These are phyloP conservation scores for Starmerella lactis-condensi DNA, from an alignment of 805 yeast genomes.

Conservation along the genomic window DNA sequence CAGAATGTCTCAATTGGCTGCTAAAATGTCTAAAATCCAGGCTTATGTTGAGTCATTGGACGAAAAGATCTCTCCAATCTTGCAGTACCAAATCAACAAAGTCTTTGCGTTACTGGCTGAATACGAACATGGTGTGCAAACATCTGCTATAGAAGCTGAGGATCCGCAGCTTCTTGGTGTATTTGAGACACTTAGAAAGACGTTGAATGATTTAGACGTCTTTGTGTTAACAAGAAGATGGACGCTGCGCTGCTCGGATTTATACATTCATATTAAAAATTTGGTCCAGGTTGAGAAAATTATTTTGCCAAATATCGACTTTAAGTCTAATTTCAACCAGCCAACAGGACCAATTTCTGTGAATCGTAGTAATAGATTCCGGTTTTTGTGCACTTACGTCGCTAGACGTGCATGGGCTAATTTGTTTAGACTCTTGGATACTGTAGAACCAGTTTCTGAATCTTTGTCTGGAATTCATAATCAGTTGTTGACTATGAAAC, in stretches of 20 bases:
- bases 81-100: conserved; percentile 7
- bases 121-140: conserved; percentile 17
- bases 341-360: conserved; percentile 1
- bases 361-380: not conserved
- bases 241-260: conserved; percentile 92
- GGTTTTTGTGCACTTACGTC: conserved; percentile 29
- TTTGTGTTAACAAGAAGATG: conserved; percentile 83
- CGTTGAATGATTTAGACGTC: conserved; percentile 62
- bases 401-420: conserved; percentile 81
- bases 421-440: conserved; percentile 71
- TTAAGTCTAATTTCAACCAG: not conserved
- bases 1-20: conserved; percentile 4
- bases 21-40: conserved; percentile 6
- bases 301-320: conserved; percentile 10
- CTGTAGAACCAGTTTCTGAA: conserved; percentile 90
- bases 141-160: conserved; percentile 13
- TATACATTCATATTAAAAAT: conserved; percentile 61
- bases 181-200: conserved; percentile 42
- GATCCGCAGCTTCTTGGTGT: conserved; percentile 36
- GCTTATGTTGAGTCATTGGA: conserved; percentile 2
- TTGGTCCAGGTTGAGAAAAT: conserved; percentile 56
- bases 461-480: conserved; percentile 85
- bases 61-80: conserved; percentile 1
- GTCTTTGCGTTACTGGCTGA: conserved; percentile 7
- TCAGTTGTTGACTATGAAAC: conserved; percentile 76